Base-by-base conservation (phyloP, 1,284 basidiomycete species). In the Cystobasidium sp. region DNA sequence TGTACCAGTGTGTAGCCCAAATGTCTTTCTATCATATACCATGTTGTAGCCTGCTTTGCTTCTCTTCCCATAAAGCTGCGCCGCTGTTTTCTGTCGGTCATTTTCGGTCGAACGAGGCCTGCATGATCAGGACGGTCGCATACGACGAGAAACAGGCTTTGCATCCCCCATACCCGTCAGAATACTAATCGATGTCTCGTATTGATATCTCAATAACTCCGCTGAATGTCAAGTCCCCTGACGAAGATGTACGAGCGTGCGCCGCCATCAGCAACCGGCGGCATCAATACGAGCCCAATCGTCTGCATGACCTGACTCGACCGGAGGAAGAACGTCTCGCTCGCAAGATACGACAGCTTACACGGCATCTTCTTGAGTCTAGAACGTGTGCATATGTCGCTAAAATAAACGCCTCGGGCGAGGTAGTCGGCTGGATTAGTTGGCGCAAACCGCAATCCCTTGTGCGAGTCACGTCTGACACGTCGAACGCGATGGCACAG, bases 221-320 rank as follows among this genome's bases (percentile, higher is more conserved):
- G n/a, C 12, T 53, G 49, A 52, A 4, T 24, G 12, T 8, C 16
- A 24, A 31, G n/a, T 41, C 39, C 20, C 31, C 47, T 12, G 7
- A 43, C 18, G 10, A 31, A 20, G 64, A 67, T 43, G 1, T 67
- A 14, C 47, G 16, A 9, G 51, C 12, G 7, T 67, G 64, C 20
- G 64, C 64, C 7, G 31, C 31, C 16, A 8, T 55, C 64, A 67
- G 53, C 7, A 67, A 51, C 31, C 64, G 64, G 6, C 47, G 64
- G 31, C 52, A 53, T 31, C 52, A 41, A 12, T 55, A 37, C 46
- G 47, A 67, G 47, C 64, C 64, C 22, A 53, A 52, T 41, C 49
- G 64, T 18, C 39, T 67, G 24, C 64, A 49, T 37, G 51, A 67
- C 24, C 14, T 18, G 24, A n/a, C 8, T 39, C 49, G 47, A 12